Evolutionary conservation across 2,329 filamentous ascomycete species (phyloP).

Genomic region (Saccharata proteae): DNA sequence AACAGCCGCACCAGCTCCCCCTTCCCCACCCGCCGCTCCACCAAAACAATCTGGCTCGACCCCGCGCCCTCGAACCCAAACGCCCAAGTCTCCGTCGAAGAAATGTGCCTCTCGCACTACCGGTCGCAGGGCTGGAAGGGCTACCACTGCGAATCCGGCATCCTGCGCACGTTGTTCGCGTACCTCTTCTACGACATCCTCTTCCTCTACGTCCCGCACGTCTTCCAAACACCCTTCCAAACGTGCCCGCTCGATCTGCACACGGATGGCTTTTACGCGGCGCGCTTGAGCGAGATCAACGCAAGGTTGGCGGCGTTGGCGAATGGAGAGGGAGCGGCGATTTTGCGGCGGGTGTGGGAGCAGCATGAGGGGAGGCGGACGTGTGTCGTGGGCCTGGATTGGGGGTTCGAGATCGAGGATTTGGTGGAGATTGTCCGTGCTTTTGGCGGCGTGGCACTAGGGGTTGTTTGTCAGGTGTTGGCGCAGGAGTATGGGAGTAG

Average conservation of each 20-base stretch:
- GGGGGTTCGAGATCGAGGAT: slow-evolving; percentile 73
- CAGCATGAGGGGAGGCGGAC: slow-evolving; percentile 59
- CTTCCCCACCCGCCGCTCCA: slow-evolving; percentile 17
- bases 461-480: slow-evolving; percentile 81
- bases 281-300: slow-evolving; percentile 81
- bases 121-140: slow-evolving; percentile 80
- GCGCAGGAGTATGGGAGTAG: slow-evolving; percentile 86
- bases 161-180: slow-evolving; percentile 70
- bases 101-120: slow-evolving; percentile 86
- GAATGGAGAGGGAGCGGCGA: slow-evolving; percentile 59
- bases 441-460: slow-evolving; percentile 70
- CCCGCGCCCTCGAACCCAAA: slow-evolving; percentile 44
- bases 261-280: slow-evolving; percentile 82
- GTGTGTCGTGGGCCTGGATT: slow-evolving; percentile 83
- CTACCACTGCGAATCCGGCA: slow-evolving; percentile 84
- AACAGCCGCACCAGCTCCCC: slow-evolving; percentile 14
- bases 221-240: slow-evolving; percentile 93
- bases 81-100: slow-evolving; percentile 77
- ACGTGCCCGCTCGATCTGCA: slow-evolving; percentile 87
- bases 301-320: slow-evolving; percentile 72
- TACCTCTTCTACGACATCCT: slow-evolving; percentile 90
- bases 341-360: slow-evolving; percentile 58
- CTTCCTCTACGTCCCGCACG: slow-evolving; percentile 87
- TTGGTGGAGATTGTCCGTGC: slow-evolving; percentile 65
- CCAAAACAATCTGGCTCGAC: slow-evolving; percentile 82